Evolutionary conservation across 257 asterid genomes (phyloP), one percentile per base, ranked within the genome.

Genomic region (Solanum peruvianum): DNA sequence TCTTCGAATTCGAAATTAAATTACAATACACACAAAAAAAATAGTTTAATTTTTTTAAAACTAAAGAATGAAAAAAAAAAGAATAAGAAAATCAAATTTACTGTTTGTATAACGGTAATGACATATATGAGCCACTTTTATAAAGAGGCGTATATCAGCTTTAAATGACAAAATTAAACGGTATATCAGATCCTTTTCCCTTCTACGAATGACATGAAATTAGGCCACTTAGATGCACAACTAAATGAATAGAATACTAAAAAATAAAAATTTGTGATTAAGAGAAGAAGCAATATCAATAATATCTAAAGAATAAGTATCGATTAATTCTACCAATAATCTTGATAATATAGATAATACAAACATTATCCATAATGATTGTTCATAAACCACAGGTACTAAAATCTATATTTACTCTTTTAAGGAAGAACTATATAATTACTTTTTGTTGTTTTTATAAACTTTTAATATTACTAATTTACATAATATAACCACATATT

Each of bases 141-240:
- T 33, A 33, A 33, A 5, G 35, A 33, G 35, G 1, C 0, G 0
- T 33, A 33, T 33, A 33, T 33, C 35, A 33, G 5, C 35, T 33
- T 0, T 3, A 33, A 33, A 33, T 33, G 5, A 33, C 35, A 33
- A 33, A 33, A 0, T 33, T 33, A 1, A 33, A 0, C 0, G 1
- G 35, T 33, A 33, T 33, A 33, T 33, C 35, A 33, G 5, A 33
- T 1, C 35, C 35, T 33, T 33, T 33, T 33, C 5, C 35, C 4
- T 0, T 37, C 18, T 2, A 10, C 11, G 3, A 67, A 67, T 27
- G 73, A 27, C 73, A 27, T 6, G 3, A 27, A 62, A 23, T 62
- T 39, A 75, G 31, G 20, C 3, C 11, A 75, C 7, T 75, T 7
- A 11, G 56, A 39, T 73, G 49, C 10, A 73, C 18, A 37, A 37